These are phyloP conservation scores for Hordeum marinum DNA, from an alignment of 176 grass and related monocot genomes.

Conservation along the genomic window DNA sequence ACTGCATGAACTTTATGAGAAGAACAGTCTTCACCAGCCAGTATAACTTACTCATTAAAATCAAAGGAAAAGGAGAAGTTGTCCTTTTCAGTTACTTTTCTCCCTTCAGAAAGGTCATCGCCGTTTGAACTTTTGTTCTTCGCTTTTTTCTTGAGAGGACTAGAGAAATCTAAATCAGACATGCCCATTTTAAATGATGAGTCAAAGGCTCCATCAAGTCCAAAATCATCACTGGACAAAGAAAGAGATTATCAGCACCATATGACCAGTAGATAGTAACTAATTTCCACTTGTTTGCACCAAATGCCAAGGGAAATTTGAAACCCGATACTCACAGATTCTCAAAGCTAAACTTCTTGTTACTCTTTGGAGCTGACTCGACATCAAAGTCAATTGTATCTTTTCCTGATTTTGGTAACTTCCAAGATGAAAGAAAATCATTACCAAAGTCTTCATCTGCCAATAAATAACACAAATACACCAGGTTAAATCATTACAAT, in stretches of 20 bases:
- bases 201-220: constrained; percentile 78
- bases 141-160: constrained; percentile 64
- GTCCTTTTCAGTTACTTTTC: constrained; percentile 61
- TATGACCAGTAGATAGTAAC: constrained; percentile 16
- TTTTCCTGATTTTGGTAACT: constrained; percentile 54
- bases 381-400: constrained; percentile 68
- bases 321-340: constrained; percentile 63
- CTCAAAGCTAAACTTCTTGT: constrained; percentile 80
- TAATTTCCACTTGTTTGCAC: not conserved
- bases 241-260: constrained; percentile 30
- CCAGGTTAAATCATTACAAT: constrained; percentile 12
- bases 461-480: constrained; percentile 11
- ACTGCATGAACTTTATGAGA: constrained; percentile 7
- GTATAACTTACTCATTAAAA: constrained; percentile 81
- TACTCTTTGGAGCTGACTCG: constrained; percentile 48
- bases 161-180: constrained; percentile 83
- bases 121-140: constrained; percentile 47
- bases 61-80: constrained; percentile 84
- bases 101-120: constrained; percentile 44
- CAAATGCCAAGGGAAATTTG: constrained; percentile 3
- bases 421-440: constrained; percentile 85
- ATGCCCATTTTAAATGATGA: constrained; percentile 82
- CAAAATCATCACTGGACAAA: constrained; percentile 84
- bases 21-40: constrained; percentile 11
- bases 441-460: constrained; percentile 90